Conservation (phyloP, 768 basidiomycete species). For the Xerocomellus intermedius region DNA sequence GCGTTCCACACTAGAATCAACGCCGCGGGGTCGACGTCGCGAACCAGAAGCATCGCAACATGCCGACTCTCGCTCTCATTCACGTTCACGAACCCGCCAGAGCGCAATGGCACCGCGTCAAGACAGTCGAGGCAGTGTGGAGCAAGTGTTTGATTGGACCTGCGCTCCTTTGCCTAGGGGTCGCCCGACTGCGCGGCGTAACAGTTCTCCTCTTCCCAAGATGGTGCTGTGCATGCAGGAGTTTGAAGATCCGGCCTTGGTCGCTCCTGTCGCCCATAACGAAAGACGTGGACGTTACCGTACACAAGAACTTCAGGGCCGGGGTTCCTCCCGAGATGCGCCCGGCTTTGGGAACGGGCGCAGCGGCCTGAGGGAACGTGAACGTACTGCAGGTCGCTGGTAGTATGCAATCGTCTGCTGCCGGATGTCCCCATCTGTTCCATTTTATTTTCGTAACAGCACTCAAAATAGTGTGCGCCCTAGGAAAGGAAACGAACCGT, state of each 20-base stretch:
- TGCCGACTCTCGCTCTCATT: slow-evolving; percentile 41
- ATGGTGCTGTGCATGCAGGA: slow-evolving; percentile 39
- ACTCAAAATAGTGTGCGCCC: slow-evolving; percentile 12
- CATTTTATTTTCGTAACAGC: slow-evolving; percentile 2
- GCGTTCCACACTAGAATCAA: slow-evolving; percentile 39
- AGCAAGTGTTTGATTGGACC: slow-evolving; percentile 49
- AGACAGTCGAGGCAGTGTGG: slow-evolving; percentile 37
- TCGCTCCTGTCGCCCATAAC: slow-evolving; percentile 19
- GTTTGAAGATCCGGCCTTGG: slow-evolving; percentile 32
- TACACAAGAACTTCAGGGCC: slow-evolving; percentile 51
- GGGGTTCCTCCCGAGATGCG: slow-evolving; percentile 41
- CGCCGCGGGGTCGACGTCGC: slow-evolving; percentile 55
- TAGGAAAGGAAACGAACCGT: slow-evolving; percentile 18
- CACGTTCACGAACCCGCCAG: slow-evolving; percentile 39
- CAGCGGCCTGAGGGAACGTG: slow-evolving; percentile 55
- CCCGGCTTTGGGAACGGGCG: slow-evolving; percentile 66
- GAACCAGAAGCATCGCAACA: slow-evolving; percentile 35
- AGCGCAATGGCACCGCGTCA: slow-evolving; percentile 9
- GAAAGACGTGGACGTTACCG: slow-evolving; percentile 53
- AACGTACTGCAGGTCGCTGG: slow-evolving; percentile 31
- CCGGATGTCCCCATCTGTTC: not conserved
- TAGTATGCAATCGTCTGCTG: slow-evolving; percentile 12
- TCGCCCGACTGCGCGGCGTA: slow-evolving; percentile 50
- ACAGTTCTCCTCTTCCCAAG: slow-evolving; percentile 57
- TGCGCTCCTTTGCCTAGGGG: slow-evolving; percentile 41